phyloP scores from a whole-genome alignment of 768 basidiomycete species.

The Megacollybia marginata region DNA sequence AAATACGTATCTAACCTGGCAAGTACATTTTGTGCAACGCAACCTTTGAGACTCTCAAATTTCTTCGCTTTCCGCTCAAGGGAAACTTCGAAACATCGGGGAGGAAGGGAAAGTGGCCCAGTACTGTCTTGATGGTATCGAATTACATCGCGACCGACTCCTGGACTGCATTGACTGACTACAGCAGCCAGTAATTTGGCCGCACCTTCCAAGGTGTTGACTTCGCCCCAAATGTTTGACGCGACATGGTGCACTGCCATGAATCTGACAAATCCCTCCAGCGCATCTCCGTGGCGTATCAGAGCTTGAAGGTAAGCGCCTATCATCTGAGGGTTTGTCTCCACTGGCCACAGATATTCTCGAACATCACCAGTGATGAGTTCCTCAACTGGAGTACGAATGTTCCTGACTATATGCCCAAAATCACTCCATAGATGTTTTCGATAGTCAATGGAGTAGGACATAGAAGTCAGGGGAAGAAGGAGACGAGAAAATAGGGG shows the following conservation, averaged over 20 bases:
- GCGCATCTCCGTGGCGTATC: conserved; percentile 21
- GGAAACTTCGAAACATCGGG: not conserved
- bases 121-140: conserved; percentile 41
- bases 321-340: conserved; percentile 53
- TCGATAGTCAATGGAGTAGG: conserved; percentile 77
- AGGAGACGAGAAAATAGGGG: conserved; percentile 67
- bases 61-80: too few species aligned
- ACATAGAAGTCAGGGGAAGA: conserved; percentile 69
- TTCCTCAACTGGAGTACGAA: conserved; percentile 42
- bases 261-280: conserved; percentile 54
- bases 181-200: conserved; percentile 45
- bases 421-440: conserved; percentile 80
- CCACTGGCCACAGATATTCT: conserved; percentile 69
- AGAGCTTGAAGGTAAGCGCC: conserved; percentile 58
- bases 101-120: not conserved
- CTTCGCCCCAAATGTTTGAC: conserved; percentile 65
- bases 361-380: conserved; percentile 46
- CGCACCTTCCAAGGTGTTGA: conserved; percentile 30
- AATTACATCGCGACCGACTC: conserved; percentile 46
- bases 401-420: conserved; percentile 52
- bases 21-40: too few species aligned
- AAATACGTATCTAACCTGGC: too few species aligned
- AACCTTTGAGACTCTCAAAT: too few species aligned
- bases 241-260: conserved; percentile 79
- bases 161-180: conserved; percentile 38